Conservation (phyloP, 2,329 filamentous ascomycete species). For the Fusarium newnesense region DNA sequence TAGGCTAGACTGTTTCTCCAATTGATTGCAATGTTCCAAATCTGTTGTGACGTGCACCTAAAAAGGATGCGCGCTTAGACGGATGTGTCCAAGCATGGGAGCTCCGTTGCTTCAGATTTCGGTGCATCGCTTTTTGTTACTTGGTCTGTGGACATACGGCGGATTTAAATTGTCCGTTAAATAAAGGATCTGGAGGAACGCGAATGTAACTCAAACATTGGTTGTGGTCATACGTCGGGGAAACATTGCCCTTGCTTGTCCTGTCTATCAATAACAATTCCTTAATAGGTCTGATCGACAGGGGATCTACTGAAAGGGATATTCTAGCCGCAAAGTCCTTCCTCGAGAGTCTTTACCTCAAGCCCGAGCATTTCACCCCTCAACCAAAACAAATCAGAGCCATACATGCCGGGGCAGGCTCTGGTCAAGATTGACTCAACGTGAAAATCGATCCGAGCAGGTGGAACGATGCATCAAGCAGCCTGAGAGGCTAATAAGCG, state of each 20-base stretch:
- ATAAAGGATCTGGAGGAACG: not conserved
- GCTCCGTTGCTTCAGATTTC: conserved; percentile 26
- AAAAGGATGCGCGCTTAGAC: conserved; percentile 19
- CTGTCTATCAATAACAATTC: not conserved
- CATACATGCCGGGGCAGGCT: not conserved
- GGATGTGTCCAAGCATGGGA: not conserved
- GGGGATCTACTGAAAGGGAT: conserved; percentile 11
- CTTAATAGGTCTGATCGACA: conserved; percentile 33
- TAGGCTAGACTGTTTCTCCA: conserved; percentile 12
- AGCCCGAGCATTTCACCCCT: not conserved
- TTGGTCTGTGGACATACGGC: not conserved
- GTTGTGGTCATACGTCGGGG: not conserved
- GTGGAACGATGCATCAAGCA: not conserved
- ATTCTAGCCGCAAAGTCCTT: not conserved
- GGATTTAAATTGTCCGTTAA: not conserved
- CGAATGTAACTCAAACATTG: conserved; percentile 16
- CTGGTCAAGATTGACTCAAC: too few species aligned
- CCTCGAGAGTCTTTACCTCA: not conserved
- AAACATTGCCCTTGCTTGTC: conserved; percentile 13
- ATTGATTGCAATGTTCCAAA: conserved; percentile 23
- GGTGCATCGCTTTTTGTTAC: conserved; percentile 12
- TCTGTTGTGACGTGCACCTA: not conserved
- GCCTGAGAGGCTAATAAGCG: not conserved
- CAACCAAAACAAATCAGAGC: not conserved
- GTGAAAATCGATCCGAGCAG: not conserved